These are phyloP conservation scores for Mimosa bimucronata DNA, from an alignment of 306 rosid species.

Conservation along the genomic window DNA sequence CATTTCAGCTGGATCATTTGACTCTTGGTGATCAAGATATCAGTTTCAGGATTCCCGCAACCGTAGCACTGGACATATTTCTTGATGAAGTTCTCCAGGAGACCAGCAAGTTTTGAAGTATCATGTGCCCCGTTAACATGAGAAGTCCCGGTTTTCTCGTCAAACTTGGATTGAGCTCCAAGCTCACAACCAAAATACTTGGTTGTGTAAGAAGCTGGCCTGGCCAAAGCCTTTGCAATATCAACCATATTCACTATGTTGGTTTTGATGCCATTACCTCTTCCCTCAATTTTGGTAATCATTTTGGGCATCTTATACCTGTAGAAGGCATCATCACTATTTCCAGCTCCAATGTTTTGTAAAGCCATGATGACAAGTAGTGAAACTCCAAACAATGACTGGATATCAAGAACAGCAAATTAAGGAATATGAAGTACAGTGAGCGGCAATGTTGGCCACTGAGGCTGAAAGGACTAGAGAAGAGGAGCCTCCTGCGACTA, in stretches of 20 bases:
- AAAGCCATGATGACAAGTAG: constrained; percentile 58
- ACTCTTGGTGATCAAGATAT: constrained; percentile 57
- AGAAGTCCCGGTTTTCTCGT: constrained; percentile 70
- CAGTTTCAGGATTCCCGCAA: constrained; percentile 76
- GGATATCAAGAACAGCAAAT: constrained; percentile 33
- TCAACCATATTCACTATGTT: constrained; percentile 76
- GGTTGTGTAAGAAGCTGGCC: constrained; percentile 70
- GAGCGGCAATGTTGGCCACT: constrained; percentile 17
- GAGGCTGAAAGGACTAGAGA: constrained; percentile 20
- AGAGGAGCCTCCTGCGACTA: constrained; percentile 37
- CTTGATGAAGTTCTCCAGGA: constrained; percentile 70
- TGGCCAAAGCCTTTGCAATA: constrained; percentile 68
- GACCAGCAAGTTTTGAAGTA: constrained; percentile 72
- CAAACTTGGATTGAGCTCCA: constrained; percentile 73
- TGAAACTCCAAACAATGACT: constrained; percentile 6
- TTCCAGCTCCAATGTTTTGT: constrained; percentile 71
- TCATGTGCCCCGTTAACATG: constrained; percentile 76
- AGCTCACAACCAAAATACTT: constrained; percentile 74
- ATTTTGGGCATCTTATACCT: constrained; percentile 78
- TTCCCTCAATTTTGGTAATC: constrained; percentile 75
- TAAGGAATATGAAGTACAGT: constrained; percentile 12
- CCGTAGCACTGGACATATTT: constrained; percentile 71
- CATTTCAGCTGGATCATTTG: constrained; percentile 75
- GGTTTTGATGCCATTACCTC: constrained; percentile 78
- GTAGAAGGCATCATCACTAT: constrained; percentile 75